Conservation (phyloP, 106 monocot species). For the Cymbidium sinense region DNA sequence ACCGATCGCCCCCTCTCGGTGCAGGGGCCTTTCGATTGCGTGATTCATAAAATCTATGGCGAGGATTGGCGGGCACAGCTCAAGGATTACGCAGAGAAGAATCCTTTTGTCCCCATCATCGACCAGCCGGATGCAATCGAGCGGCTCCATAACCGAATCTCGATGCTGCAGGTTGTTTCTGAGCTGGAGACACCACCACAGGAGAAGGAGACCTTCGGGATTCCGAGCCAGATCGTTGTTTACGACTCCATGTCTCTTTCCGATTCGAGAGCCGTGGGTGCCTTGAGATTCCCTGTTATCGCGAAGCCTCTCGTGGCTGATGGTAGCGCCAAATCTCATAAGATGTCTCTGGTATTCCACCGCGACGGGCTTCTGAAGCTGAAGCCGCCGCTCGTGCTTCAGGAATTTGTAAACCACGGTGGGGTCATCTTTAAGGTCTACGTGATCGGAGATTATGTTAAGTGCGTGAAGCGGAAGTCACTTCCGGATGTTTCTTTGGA, state of each 20-base stretch:
- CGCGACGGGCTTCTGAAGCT: conserved; percentile 35
- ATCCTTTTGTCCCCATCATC: conserved; percentile 47
- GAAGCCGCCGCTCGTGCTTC: conserved; percentile 65
- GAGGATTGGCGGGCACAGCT: conserved; percentile 40
- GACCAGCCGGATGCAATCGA: conserved; percentile 45
- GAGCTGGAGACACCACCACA: conserved; percentile 32
- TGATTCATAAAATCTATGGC: conserved; percentile 56
- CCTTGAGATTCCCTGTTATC: conserved; percentile 51
- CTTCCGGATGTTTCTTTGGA: conserved; percentile 60
- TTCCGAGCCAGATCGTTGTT: conserved; percentile 48
- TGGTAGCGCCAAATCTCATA: conserved; percentile 54
- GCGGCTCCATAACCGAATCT: conserved; percentile 59
- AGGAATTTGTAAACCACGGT: conserved; percentile 70
- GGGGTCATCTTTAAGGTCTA: conserved; percentile 79
- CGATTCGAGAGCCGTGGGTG: conserved; percentile 17
- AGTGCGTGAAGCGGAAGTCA: conserved; percentile 61
- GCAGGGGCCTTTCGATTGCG: conserved; percentile 61
- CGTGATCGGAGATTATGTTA: conserved; percentile 59
- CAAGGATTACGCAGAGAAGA: conserved; percentile 11
- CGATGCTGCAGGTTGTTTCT: conserved; percentile 64
- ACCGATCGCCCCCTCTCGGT: conserved; percentile 17
- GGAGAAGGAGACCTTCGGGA: conserved; percentile 41
- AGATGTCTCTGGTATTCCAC: conserved; percentile 51
- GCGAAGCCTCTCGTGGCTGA: conserved; percentile 67
- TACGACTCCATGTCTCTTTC: conserved; percentile 43